Conservation (phyloP, 2,329 filamentous ascomycete species). For the Coleophoma eucalyptorum region DNA sequence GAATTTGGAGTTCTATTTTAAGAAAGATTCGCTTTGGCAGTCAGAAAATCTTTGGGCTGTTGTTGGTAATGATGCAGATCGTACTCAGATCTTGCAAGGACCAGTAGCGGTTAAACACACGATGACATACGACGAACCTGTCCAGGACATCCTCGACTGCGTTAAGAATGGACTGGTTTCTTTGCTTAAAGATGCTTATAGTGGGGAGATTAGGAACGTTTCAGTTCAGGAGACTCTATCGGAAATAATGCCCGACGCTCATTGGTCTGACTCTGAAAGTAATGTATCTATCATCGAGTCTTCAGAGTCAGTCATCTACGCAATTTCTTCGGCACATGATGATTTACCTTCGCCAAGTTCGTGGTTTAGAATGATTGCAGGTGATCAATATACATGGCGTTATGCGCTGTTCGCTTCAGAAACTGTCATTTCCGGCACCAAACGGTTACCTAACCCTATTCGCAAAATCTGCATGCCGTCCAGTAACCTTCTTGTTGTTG, state of each 20-base stretch:
- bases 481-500: slow-evolving; percentile 85
- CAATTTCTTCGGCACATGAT: no score
- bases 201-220: no score
- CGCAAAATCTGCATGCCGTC: slow-evolving; percentile 85
- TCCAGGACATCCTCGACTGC: slow-evolving; percentile 85
- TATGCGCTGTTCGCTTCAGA: slow-evolving; percentile 89
- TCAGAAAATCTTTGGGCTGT: slow-evolving; percentile 94
- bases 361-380: slow-evolving; percentile 88
- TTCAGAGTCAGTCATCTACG: no score
- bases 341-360: no score
- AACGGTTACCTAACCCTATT: slow-evolving; percentile 93
- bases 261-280: no score
- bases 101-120: slow-evolving; percentile 88
- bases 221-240: no score
- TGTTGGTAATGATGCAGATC: slow-evolving; percentile 86
- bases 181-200: no score
- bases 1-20: slow-evolving; percentile 98
- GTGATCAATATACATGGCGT: slow-evolving; percentile 83
- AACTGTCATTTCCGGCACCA: no score
- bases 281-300: no score
- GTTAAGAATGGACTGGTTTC: no score
- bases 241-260: no score
- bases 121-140: slow-evolving; percentile 80
- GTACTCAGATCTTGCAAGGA: slow-evolving; percentile 91
- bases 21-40: slow-evolving; percentile 98